These are phyloP conservation scores for Ceratocystis colombiana DNA, from an alignment of 2,329 filamentous ascomycete genomes.

Conservation along the genomic window DNA sequence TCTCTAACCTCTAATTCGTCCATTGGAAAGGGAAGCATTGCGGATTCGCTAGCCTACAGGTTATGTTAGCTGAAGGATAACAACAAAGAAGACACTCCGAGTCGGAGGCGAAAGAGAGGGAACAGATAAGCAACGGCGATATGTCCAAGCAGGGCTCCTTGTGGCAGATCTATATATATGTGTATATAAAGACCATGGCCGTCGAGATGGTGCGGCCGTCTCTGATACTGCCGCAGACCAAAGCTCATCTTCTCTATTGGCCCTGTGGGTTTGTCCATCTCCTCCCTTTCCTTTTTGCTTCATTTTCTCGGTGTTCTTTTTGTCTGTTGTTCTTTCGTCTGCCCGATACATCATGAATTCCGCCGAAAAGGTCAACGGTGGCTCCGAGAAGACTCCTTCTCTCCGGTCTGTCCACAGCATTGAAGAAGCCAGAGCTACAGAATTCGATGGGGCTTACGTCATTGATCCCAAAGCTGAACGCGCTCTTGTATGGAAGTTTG, in stretches of 20 bases:
- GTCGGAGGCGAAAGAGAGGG: no score
- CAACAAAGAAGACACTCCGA: neutral
- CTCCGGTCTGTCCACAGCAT: conserved; percentile 28
- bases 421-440: neutral
- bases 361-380: neutral
- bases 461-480: conserved; percentile 40
- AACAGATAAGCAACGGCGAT: no score
- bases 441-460: conserved; percentile 26
- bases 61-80: neutral
- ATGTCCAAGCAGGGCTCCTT: no score
- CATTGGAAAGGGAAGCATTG: neutral
- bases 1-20: neutral
- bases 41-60: neutral
- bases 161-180: no score
- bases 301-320: no score
- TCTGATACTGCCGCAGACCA: no score
- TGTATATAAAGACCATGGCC: no score
- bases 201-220: no score
- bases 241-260: no score
- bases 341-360: neutral
- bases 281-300: no score
- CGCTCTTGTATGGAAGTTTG: conserved; percentile 45
- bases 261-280: no score
- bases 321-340: neutral
- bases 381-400: conserved; percentile 13